Evolutionary conservation across 129 eudicot species (phyloP), one percentile per base, ranked within the genome.

Genomic region (Gnaphalium uliginosum): DNA sequence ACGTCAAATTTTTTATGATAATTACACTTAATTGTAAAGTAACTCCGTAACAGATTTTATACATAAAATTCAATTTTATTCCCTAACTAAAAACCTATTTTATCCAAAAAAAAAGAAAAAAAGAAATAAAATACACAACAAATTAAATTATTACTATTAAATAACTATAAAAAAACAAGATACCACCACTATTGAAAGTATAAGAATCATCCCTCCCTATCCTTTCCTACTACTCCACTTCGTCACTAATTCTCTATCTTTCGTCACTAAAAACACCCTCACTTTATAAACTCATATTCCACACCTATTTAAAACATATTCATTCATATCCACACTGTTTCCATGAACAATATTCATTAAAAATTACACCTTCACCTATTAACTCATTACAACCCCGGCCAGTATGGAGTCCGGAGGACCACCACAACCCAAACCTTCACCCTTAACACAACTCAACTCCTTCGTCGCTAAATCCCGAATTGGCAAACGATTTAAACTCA

Each of bases 401-500:
- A 33, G 14, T 24, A 81, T 85, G 89, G 92, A 87, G 58, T 5
- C 88, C 62, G 86, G 70, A 23, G 69, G 76, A 5, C 82, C 72
- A 15, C 86, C 82, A 2, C 74, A 69, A 1, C 73, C 69, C 6
- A 82, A 71, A 2, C 80, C 66, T 1, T 82, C 94, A 37, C 22
- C 75, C 0, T 22, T 92, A 0, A 76, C 80, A 1, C 95, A 86
- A n/a, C 91, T 93, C 58, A 93, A 93, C 78, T 10, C 73, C 15
- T 83, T 33, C 79, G 79, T 89, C 26, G 89, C 79, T 8, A 63
- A 78, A 30, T 83, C 81, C 70, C 76, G 89, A 13, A 54, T 85
- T 74, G 97, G 98, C 13, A 80, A 77, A 50, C 78, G 86, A 29
- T 94, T 94, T 85, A 94, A 94, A 65, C 76, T 93, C 74, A n/a